A percentile compares a stretch with the other conserved stretches of the same genome.
Evolutionary conservation across 495 filamentous ascomycete genomes (phyloP).

Genomic region (Aspergillus sclerotiicarbonarius): DNA sequence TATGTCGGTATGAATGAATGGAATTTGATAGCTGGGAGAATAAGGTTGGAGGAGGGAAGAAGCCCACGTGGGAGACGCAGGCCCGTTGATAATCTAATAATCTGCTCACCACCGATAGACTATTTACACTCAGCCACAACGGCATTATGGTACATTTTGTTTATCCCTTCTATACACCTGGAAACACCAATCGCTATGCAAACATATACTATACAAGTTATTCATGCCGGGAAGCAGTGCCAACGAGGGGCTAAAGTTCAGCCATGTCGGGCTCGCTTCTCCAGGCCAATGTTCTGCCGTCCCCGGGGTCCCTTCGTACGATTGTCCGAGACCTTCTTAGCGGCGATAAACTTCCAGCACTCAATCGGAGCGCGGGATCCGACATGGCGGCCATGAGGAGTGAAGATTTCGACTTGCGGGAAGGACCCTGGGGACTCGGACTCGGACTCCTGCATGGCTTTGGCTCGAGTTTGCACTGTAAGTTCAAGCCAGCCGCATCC

Average conservation of each 20-base stretch:
- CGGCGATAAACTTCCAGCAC: conserved; percentile 54
- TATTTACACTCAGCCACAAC: neutral
- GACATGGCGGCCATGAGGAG: conserved; percentile 76
- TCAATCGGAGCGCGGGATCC: conserved; percentile 68
- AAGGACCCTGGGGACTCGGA: conserved; percentile 27
- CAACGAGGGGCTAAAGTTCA: neutral
- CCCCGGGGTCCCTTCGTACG: conserved; percentile 26
- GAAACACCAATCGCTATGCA: conserved; percentile 38
- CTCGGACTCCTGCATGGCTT: conserved; percentile 14
- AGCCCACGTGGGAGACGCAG: neutral
- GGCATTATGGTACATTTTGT: neutral
- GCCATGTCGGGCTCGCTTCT: conserved; percentile 16
- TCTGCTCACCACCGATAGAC: neutral
- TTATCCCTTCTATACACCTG: conserved; percentile 4
- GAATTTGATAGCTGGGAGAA: too few relatives aligned
- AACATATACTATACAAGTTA: conserved; percentile 17
- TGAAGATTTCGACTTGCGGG: conserved; percentile 81
- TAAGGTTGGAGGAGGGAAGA: neutral
- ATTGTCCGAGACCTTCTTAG: conserved; percentile 35
- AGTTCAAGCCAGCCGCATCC: conserved; percentile 93
- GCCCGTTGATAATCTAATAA: neutral
- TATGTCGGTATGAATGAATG: too few relatives aligned
- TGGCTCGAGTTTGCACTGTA: conserved; percentile 71
- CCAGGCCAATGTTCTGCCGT: conserved; percentile 26
- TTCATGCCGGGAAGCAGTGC: neutral